Evolutionary conservation across 441 rosid species (phyloP).

Genomic region (Gossypium gossypioides): DNA sequence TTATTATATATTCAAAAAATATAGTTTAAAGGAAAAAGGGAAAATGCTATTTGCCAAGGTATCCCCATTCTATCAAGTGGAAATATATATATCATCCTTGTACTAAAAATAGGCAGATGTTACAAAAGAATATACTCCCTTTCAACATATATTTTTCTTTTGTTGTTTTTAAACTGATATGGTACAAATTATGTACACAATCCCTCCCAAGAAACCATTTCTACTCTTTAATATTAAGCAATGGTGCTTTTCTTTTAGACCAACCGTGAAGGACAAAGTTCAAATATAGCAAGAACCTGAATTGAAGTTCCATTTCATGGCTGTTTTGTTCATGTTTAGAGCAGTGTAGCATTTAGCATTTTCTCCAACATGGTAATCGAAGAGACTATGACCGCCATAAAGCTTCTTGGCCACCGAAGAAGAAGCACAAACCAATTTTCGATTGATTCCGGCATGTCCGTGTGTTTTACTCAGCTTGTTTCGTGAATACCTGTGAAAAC

Average conservation of each 20-base stretch:
- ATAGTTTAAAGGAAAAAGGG: too few relatives aligned
- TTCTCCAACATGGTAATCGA: neutral
- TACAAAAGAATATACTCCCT: neutral
- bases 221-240: neutral
- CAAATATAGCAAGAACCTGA: neutral
- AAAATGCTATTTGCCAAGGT: too few relatives aligned
- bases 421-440: neutral
- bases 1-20: too few relatives aligned
- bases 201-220: neutral
- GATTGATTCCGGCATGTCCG: neutral
- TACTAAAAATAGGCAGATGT: neutral
- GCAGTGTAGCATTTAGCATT: neutral
- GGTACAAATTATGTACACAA: conserved; percentile 7
- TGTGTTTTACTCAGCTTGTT: neutral
- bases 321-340: neutral
- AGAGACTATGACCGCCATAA: neutral
- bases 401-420: neutral
- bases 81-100: neutral
- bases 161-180: neutral
- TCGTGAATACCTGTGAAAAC: neutral
- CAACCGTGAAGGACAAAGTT: neutral
- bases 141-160: neutral
- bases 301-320: neutral
- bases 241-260: neutral
- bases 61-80: too few relatives aligned